Evolutionary conservation across 345 rosid species (phyloP).

Genomic region (Stellera chamaejasme): DNA sequence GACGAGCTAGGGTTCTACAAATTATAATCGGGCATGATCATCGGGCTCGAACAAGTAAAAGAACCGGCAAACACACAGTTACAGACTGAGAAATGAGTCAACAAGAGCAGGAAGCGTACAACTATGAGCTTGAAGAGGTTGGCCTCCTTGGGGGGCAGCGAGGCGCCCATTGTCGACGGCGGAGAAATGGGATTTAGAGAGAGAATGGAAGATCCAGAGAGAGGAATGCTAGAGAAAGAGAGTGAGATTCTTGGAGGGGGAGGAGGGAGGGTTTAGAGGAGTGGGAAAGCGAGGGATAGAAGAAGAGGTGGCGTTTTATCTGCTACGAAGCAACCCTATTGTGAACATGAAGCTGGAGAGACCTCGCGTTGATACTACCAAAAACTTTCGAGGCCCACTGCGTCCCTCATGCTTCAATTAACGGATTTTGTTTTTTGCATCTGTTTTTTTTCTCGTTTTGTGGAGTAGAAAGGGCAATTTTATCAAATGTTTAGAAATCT

Average conservation of each 20-base stretch:
- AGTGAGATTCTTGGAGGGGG: not conserved
- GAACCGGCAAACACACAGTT: not conserved
- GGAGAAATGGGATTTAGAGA: not conserved
- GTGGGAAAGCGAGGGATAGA: constrained; percentile 18
- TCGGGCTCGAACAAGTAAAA: not conserved
- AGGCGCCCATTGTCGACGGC: constrained; percentile 64
- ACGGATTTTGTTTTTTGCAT: too few relatives aligned
- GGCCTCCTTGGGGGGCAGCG: constrained; percentile 99
- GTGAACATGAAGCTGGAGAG: constrained; percentile 15
- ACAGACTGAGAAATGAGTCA: not conserved
- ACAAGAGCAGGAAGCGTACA: constrained; percentile 45
- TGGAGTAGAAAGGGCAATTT: too few relatives aligned
- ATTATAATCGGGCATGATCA: constrained; percentile 9
- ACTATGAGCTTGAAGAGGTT: constrained; percentile 99
- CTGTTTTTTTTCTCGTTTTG: too few relatives aligned
- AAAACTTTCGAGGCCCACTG: too few relatives aligned
- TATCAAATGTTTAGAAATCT: too few relatives aligned
- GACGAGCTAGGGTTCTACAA: constrained; percentile 19
- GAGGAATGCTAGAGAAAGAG: not conserved
- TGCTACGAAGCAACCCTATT: constrained; percentile 65
- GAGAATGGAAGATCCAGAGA: not conserved
- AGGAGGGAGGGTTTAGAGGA: not conserved
- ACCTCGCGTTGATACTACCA: too few relatives aligned
- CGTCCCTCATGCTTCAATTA: too few relatives aligned
- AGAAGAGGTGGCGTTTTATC: constrained; percentile 53